phyloP scores from a whole-genome alignment of 2,329 filamentous ascomycete genomes.

The Aspergillus novoparasiticus region DNA sequence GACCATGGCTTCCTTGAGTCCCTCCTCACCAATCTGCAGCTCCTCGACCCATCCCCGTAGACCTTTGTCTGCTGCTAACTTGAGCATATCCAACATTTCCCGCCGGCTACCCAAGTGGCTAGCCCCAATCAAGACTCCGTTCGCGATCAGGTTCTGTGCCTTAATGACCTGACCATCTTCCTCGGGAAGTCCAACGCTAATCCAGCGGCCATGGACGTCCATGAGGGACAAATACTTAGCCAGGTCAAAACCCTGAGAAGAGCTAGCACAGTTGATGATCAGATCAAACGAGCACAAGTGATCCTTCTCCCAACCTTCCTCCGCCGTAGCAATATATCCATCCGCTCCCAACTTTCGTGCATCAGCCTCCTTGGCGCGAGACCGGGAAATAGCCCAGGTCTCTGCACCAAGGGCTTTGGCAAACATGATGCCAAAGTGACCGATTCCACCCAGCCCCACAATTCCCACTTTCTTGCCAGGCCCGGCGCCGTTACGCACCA shows the following conservation, averaged over 20 bases:
- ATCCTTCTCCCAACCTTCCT: constrained; percentile 61
- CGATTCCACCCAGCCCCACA: constrained; percentile 62
- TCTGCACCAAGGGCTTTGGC: constrained; percentile 68
- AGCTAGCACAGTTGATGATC: constrained; percentile 73
- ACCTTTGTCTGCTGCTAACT: constrained; percentile 69
- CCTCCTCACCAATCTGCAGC: constrained; percentile 71
- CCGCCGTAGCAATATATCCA: constrained; percentile 60
- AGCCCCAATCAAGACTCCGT: constrained; percentile 71
- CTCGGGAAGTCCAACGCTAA: constrained; percentile 78
- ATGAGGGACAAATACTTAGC: constrained; percentile 72
- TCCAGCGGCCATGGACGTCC: constrained; percentile 79
- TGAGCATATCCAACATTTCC: constrained; percentile 72
- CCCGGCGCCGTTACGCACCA: constrained; percentile 73
- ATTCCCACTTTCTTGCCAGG: constrained; percentile 59
- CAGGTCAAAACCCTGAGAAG: constrained; percentile 69
- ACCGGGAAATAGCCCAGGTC: constrained; percentile 64
- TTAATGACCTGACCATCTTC: constrained; percentile 71
- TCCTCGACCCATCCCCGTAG: constrained; percentile 70
- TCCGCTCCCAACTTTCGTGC: constrained; percentile 62
- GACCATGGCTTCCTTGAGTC: constrained; percentile 69
- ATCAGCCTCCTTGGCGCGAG: constrained; percentile 61
- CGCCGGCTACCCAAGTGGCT: constrained; percentile 71
- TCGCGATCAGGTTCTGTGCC: constrained; percentile 73
- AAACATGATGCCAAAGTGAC: constrained; percentile 71
- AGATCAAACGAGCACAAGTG: constrained; percentile 62